Evolutionary conservation across 306 rosid species (phyloP).

Genomic region (Echinosophora koreensis): DNA sequence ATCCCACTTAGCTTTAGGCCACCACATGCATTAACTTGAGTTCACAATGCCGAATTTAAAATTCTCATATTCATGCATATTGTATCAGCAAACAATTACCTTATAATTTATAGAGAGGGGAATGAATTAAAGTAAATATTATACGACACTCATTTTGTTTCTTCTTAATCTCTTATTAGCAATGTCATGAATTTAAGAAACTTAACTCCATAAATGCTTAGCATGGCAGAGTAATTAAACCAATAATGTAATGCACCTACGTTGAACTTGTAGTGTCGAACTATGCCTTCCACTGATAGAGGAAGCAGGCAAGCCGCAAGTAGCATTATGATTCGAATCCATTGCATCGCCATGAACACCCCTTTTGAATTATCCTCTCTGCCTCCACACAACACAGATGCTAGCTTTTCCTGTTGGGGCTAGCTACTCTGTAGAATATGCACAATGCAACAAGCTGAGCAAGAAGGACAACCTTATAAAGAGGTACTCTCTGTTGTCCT

Average conservation of each 20-base stretch:
- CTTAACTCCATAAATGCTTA: conserved; percentile 23
- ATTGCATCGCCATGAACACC: conserved; percentile 19
- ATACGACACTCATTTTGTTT: neutral
- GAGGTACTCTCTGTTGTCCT: conserved; percentile 44
- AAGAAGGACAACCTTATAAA: conserved; percentile 46
- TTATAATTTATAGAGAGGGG: neutral
- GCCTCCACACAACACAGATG: conserved; percentile 31
- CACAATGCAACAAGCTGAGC: conserved; percentile 41
- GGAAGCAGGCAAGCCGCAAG: conserved; percentile 47
- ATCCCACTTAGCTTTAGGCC: too few species aligned
- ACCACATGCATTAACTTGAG: too few species aligned
- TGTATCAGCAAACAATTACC: neutral
- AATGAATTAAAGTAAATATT: neutral
- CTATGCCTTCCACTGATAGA: conserved; percentile 45
- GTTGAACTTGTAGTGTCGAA: conserved; percentile 59
- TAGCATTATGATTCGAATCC: conserved; percentile 15
- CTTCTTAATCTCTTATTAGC: neutral
- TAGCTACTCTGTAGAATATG: conserved; percentile 11
- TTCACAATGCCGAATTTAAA: neutral
- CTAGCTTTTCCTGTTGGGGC: conserved; percentile 12
- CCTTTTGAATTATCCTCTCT: neutral
- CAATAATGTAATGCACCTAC: conserved; percentile 43
- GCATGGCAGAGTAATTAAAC: conserved; percentile 25
- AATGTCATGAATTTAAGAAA: neutral
- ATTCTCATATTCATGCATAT: conserved; percentile 12